phyloP scores from a whole-genome alignment of 176 grass and related monocot genomes.

The Cenchrus americanus region DNA sequence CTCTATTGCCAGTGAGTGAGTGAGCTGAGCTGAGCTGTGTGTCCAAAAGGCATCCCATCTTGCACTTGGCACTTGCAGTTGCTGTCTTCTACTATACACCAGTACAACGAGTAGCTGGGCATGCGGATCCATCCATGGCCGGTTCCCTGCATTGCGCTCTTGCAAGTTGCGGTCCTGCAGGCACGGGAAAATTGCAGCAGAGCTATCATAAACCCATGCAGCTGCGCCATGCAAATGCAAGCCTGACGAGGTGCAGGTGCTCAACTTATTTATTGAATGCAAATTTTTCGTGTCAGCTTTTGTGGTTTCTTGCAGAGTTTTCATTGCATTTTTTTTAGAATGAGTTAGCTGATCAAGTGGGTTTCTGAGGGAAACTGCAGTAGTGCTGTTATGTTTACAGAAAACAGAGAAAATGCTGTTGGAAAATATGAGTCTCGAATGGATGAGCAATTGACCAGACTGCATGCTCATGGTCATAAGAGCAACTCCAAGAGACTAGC shows the following conservation, averaged over 20 bases:
- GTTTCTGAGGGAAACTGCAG: neutral
- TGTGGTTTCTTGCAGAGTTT: conserved; percentile 11
- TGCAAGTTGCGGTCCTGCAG: conserved; percentile 23
- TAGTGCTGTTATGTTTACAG: conserved; percentile 16
- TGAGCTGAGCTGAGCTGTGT: neutral
- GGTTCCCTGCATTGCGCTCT: conserved; percentile 6
- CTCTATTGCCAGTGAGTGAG: conserved; percentile 27
- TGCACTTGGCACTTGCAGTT: conserved; percentile 15
- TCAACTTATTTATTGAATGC: conserved; percentile 7
- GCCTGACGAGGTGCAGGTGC: conserved; percentile 9
- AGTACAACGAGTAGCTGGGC: conserved; percentile 38
- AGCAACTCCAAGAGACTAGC: too few relatives aligned
- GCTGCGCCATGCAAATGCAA: conserved; percentile 33
- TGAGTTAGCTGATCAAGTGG: neutral
- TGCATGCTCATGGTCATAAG: neutral
- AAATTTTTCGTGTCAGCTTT: conserved; percentile 36
- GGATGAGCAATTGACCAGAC: conserved; percentile 50
- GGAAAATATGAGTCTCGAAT: conserved; percentile 22
- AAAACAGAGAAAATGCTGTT: conserved; percentile 14
- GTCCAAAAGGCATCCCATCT: neutral
- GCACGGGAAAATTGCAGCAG: conserved; percentile 26
- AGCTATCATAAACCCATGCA: conserved; percentile 44
- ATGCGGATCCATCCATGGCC: conserved; percentile 31
- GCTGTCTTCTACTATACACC: neutral
- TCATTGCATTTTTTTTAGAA: neutral